A percentile compares a stretch with the other conserved stretches of the same genome.
These are phyloP conservation scores for Xanthoceras sorbifolium DNA, from an alignment of 345 rosid genomes.

Conservation along the genomic window DNA sequence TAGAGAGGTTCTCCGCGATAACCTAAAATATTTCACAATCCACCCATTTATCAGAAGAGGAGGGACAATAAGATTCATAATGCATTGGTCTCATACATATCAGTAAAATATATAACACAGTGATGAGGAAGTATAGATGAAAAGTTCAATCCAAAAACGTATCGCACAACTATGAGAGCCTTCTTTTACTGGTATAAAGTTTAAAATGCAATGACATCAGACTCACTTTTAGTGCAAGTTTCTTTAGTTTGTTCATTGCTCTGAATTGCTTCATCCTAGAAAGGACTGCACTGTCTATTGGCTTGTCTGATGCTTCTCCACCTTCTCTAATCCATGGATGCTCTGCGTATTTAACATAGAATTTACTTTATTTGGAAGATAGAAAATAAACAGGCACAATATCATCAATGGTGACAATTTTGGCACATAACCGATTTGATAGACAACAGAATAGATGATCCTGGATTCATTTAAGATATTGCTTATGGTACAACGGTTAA, in stretches of 20 bases:
- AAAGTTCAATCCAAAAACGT: too few relatives aligned
- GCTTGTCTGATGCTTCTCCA: constrained; percentile 86
- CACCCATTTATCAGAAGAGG: constrained; percentile 2
- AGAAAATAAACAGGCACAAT: neutral
- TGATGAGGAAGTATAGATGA: too few relatives aligned
- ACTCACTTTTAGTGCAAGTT: constrained; percentile 84
- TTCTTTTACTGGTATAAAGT: too few relatives aligned
- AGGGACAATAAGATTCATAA: neutral
- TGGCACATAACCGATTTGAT: neutral
- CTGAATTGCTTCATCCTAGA: constrained; percentile 94
- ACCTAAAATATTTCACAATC: constrained; percentile 45
- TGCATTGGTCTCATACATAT: neutral
- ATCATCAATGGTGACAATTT: neutral
- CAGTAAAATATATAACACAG: neutral
- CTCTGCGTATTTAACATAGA: constrained; percentile 34
- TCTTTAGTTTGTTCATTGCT: constrained; percentile 93
- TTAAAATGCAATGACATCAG: neutral
- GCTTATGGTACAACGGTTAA: neutral
- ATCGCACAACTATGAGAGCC: too few relatives aligned
- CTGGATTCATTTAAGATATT: neutral
- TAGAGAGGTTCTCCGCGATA: constrained; percentile 75
- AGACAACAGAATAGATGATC: neutral
- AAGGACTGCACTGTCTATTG: constrained; percentile 85
- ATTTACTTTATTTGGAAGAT: neutral
- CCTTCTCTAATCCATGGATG: constrained; percentile 79